phyloP scores from a whole-genome alignment of 164 flowering plant species.

The Taxillus chinensis region DNA sequence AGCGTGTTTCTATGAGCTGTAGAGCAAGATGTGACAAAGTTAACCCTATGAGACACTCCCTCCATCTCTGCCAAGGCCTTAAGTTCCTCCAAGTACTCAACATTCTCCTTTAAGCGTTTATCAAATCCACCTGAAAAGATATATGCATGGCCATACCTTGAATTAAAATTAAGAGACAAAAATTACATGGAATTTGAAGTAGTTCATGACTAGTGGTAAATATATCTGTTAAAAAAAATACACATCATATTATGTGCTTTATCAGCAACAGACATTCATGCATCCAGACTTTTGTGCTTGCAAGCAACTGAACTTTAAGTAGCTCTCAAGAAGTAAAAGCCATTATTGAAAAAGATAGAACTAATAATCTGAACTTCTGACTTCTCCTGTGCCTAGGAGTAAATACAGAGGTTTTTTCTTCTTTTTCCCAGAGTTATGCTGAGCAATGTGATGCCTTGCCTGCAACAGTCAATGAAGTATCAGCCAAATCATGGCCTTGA shows the following conservation, averaged over 20 bases:
- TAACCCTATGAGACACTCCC: slow-evolving; percentile 54
- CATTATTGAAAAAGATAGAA: not conserved
- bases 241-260: too few species aligned
- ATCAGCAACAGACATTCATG: not conserved
- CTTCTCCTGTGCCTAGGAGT: too few species aligned
- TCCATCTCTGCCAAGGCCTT: slow-evolving; percentile 56
- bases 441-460: not conserved
- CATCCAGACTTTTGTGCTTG: not conserved
- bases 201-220: too few species aligned
- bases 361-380: too few species aligned
- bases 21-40: slow-evolving; percentile 81
- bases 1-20: slow-evolving; percentile 76
- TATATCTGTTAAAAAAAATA: too few species aligned
- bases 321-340: not conserved
- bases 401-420: too few species aligned
- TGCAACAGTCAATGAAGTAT: not conserved
- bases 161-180: too few species aligned
- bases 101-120: slow-evolving; percentile 72
- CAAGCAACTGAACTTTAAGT: not conserved
- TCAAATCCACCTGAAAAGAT: slow-evolving; percentile 78
- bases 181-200: too few species aligned
- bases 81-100: slow-evolving; percentile 83
- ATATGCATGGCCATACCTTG: too few species aligned
- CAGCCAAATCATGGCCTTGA: not conserved
- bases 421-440: too few species aligned